Percentiles rank a stretch among this genome's conserved stretches.
Evolutionary conservation across 2,329 filamentous ascomycete species (phyloP).

Genomic region (Gnomoniopsis smithogilvyi): DNA sequence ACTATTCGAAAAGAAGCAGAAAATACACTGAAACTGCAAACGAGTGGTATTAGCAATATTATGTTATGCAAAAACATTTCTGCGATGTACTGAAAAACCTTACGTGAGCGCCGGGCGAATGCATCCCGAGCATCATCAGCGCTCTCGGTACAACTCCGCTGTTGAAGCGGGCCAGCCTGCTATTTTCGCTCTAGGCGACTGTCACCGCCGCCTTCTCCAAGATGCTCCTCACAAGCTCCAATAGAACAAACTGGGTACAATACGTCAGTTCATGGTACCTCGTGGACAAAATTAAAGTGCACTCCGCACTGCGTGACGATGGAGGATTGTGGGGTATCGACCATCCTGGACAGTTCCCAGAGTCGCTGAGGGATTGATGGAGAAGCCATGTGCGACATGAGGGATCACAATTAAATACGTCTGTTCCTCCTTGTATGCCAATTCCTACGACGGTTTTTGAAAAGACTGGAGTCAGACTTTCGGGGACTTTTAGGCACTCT

Average conservation of each 20-base stretch:
- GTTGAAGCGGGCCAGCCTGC: not conserved
- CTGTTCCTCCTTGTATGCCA: not conserved
- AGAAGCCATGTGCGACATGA: not conserved
- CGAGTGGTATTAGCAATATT: too few species aligned
- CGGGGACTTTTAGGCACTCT: not conserved
- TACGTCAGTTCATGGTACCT: not conserved
- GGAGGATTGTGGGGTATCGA: not conserved
- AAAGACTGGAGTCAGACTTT: not conserved
- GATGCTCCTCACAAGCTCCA: too few species aligned
- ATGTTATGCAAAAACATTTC: not conserved
- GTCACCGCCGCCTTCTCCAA: too few species aligned
- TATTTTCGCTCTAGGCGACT: not conserved
- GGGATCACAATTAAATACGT: not conserved
- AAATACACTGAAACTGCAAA: too few species aligned
- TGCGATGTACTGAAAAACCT: too few species aligned
- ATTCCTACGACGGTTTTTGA: not conserved
- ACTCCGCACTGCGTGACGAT: constrained; percentile 5
- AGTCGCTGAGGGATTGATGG: not conserved
- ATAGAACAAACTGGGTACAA: not conserved
- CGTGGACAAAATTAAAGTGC: not conserved
- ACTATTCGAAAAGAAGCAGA: too few species aligned
- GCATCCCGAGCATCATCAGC: not conserved
- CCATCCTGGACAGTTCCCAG: not conserved
- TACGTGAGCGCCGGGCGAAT: not conserved
- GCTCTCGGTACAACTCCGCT: not conserved